A percentile compares a stretch with the other conserved stretches of the same genome.
phyloP scores from a whole-genome alignment of 2,329 filamentous ascomycete genomes.

The Emmonsiellopsis sp. region DNA sequence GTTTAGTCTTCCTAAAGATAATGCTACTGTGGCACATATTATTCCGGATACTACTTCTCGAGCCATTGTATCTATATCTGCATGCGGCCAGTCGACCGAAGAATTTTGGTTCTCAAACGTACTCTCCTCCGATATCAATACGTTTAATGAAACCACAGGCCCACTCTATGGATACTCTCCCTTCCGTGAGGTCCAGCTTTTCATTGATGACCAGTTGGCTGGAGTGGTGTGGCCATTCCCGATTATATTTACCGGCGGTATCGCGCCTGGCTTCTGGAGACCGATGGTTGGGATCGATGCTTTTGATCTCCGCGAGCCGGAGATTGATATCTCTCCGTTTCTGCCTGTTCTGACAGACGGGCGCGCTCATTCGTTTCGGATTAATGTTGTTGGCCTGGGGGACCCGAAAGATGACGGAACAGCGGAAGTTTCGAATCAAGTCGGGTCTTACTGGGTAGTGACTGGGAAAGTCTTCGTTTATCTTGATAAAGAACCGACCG shows the following conservation, averaged over 20 bases:
- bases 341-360: conserved; percentile 61
- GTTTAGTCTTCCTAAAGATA: conserved; percentile 57
- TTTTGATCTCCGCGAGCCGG: conserved; percentile 69
- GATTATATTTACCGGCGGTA: conserved; percentile 71
- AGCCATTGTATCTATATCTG: conserved; percentile 67
- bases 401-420: conserved; percentile 42
- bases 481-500: conserved; percentile 41
- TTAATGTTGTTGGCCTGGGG: conserved; percentile 57
- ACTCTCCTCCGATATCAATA: conserved; percentile 49
- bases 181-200: conserved; percentile 69
- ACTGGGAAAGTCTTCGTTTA: conserved; percentile 77
- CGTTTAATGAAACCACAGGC: conserved; percentile 51
- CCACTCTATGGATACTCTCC: conserved; percentile 59
- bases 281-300: conserved; percentile 71
- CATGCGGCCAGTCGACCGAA: conserved; percentile 65
- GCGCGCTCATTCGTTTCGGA: conserved; percentile 55
- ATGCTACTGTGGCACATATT: conserved; percentile 49
- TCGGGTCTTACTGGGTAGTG: conserved; percentile 64
- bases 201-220: conserved; percentile 63
- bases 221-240: conserved; percentile 77
- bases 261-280: conserved; percentile 67
- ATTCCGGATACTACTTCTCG: conserved; percentile 59
- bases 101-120: conserved; percentile 86
- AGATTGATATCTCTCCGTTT: conserved; percentile 75
- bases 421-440: conserved; percentile 44